Evolutionary conservation across 2,329 filamentous ascomycete species (phyloP).

Genomic region (Beauveria medogensis): DNA sequence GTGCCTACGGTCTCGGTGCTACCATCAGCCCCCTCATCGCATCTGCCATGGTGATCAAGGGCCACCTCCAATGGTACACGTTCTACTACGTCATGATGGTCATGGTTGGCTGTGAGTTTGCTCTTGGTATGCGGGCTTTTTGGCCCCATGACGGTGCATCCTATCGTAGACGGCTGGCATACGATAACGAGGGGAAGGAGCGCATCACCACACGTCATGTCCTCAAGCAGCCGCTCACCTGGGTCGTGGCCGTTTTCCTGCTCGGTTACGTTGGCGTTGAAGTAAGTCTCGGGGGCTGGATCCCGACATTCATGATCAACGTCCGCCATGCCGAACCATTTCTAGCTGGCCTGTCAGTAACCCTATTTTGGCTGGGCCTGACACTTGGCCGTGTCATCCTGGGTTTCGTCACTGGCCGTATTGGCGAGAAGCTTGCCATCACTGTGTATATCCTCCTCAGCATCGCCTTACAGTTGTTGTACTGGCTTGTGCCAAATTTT

Average conservation of each 20-base stretch:
- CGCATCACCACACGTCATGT: slow-evolving; percentile 38
- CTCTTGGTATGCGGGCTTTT: slow-evolving; percentile 47
- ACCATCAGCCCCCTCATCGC: slow-evolving; percentile 62
- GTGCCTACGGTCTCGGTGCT: slow-evolving; percentile 63
- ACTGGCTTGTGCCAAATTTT: slow-evolving; percentile 76
- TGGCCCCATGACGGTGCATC: slow-evolving; percentile 51
- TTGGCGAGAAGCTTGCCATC: slow-evolving; percentile 64
- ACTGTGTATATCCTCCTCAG: slow-evolving; percentile 54
- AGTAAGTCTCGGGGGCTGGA: slow-evolving; percentile 68
- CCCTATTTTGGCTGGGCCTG: slow-evolving; percentile 78
- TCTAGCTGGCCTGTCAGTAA: slow-evolving; percentile 65
- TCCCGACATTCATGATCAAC: slow-evolving; percentile 79
- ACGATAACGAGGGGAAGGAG: slow-evolving; percentile 22
- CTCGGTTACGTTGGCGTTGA: slow-evolving; percentile 74
- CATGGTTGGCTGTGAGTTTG: slow-evolving; percentile 47
- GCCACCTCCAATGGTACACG: slow-evolving; percentile 55
- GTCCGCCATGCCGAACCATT: slow-evolving; percentile 63
- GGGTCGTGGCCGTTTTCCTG: slow-evolving; percentile 67
- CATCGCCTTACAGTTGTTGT: slow-evolving; percentile 60
- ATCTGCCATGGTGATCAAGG: slow-evolving; percentile 63
- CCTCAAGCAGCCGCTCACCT: slow-evolving; percentile 51
- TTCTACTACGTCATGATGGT: slow-evolving; percentile 72
- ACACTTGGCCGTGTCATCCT: slow-evolving; percentile 65
- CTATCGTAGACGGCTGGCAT: slow-evolving; percentile 38
- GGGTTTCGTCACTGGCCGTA: slow-evolving; percentile 65